phyloP scores from a whole-genome alignment of 495 filamentous ascomycete genomes.

The Neurospora hispaniola region DNA sequence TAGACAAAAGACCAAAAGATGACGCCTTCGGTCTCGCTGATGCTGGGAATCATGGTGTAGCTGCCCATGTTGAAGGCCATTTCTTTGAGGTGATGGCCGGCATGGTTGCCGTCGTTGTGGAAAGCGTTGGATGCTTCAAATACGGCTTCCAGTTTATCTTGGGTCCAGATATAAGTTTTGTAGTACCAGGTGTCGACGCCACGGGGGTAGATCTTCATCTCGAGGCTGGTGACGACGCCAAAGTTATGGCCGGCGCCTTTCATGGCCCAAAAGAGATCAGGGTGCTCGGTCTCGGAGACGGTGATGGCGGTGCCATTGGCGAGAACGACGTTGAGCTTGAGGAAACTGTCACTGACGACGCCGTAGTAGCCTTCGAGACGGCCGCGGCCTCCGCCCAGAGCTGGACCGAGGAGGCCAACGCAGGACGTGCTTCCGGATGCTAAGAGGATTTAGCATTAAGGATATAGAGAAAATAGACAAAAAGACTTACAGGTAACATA shows the following conservation, averaged over 20 bases:
- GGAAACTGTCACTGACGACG: slow-evolving; percentile 47
- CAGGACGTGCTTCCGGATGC: slow-evolving; percentile 39
- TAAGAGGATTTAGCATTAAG: slow-evolving; percentile 6
- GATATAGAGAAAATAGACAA: too few species aligned
- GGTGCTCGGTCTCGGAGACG: slow-evolving; percentile 22
- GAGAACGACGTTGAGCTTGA: slow-evolving; percentile 43
- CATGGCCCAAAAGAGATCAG: slow-evolving; percentile 48
- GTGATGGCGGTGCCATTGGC: slow-evolving; percentile 41
- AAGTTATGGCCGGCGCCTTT: slow-evolving; percentile 54
- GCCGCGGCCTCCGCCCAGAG: slow-evolving; percentile 53
- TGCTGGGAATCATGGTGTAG: slow-evolving; percentile 32
- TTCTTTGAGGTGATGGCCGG: slow-evolving; percentile 18
- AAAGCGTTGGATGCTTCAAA: slow-evolving; percentile 38
- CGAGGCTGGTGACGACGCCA: slow-evolving; percentile 45
- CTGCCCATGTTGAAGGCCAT: slow-evolving; percentile 38
- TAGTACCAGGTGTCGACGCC: slow-evolving; percentile 28
- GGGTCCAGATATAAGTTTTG: slow-evolving; percentile 35
- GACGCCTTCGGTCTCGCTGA: slow-evolving; percentile 31
- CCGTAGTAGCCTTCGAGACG: slow-evolving; percentile 49
- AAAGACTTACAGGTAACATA: slow-evolving; percentile 25
- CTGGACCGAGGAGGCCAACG: slow-evolving; percentile 42
- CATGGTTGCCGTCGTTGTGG: slow-evolving; percentile 28
- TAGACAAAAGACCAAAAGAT: slow-evolving; percentile 36
- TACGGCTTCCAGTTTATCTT: slow-evolving; percentile 38
- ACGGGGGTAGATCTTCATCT: slow-evolving; percentile 36